Evolutionary conservation across 441 rosid genomes (phyloP).

Genomic region (Bocquillonia castaneifolia): DNA sequence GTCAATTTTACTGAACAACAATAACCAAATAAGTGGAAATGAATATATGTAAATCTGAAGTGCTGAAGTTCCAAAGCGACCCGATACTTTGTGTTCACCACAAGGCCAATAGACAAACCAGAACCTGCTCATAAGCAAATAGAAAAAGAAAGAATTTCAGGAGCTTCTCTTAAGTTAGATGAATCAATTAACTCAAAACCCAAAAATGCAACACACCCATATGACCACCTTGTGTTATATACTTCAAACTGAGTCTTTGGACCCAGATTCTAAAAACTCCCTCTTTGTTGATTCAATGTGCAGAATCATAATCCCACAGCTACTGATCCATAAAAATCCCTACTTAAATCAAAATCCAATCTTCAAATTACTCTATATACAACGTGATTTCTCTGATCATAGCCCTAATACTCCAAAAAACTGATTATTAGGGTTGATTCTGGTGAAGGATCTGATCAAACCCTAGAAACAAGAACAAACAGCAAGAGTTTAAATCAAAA

Average conservation of each 20-base stretch:
- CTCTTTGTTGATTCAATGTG: slow-evolving; percentile 21
- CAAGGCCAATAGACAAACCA: slow-evolving; percentile 19
- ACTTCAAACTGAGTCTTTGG: slow-evolving; percentile 28
- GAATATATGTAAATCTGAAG: slow-evolving; percentile 16
- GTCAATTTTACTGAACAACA: slow-evolving; percentile 13
- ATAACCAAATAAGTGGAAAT: slow-evolving; percentile 15
- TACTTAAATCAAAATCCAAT: slow-evolving; percentile 22
- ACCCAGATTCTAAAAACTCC: slow-evolving; percentile 9
- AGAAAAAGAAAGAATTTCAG: slow-evolving; percentile 25
- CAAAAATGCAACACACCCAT: slow-evolving; percentile 23
- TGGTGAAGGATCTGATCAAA: slow-evolving; percentile 46
- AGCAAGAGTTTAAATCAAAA: slow-evolving; percentile 23
- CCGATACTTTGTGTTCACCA: slow-evolving; percentile 8
- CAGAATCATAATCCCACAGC: slow-evolving; percentile 21
- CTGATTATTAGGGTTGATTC: slow-evolving; percentile 44
- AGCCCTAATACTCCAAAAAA: slow-evolving; percentile 44
- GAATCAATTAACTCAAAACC: slow-evolving; percentile 26
- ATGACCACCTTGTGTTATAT: slow-evolving; percentile 16
- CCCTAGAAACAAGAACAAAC: slow-evolving; percentile 36
- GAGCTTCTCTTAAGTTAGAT: slow-evolving; percentile 24
- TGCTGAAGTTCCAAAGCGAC: slow-evolving; percentile 14
- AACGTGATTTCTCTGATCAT: slow-evolving; percentile 26
- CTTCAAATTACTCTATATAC: slow-evolving; percentile 23
- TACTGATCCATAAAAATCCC: slow-evolving; percentile 30
- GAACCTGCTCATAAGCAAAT: slow-evolving; percentile 44